A percentile compares a stretch with the other conserved stretches of the same genome.
phyloP scores from a whole-genome alignment of 352 stramenopile species.

The Phytophthora idaei region DNA sequence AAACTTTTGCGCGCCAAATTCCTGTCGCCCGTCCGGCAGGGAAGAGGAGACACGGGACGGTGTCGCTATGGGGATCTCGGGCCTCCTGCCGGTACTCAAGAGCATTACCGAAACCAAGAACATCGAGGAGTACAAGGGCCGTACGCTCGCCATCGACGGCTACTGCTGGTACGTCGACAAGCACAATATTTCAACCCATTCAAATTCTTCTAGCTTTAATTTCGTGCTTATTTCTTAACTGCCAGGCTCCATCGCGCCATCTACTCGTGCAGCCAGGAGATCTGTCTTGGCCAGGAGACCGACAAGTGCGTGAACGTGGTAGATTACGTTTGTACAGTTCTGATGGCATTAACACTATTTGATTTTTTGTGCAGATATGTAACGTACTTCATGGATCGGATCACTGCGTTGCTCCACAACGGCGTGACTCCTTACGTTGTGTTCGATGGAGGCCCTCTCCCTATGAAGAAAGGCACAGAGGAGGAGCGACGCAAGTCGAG shows the following conservation, averaged over 20 bases:
- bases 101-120: conserved; percentile 70
- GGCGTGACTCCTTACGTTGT: conserved; percentile 78
- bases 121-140: conserved; percentile 58
- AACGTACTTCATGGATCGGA: conserved; percentile 74
- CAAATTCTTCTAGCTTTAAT: neutral
- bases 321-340: neutral
- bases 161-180: conserved; percentile 73
- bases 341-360: conserved; percentile 18
- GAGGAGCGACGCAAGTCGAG: conserved; percentile 68
- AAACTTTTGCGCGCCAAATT: conserved; percentile 40
- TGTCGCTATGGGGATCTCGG: conserved; percentile 59
- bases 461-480: conserved; percentile 84
- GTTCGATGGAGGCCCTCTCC: conserved; percentile 73
- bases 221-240: conserved; percentile 2
- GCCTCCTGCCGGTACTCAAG: conserved; percentile 72
- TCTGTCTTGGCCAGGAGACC: conserved; percentile 68
- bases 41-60: conserved; percentile 8
- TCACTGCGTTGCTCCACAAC: conserved; percentile 56
- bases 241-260: conserved; percentile 81
- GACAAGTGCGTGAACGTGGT: conserved; percentile 60
- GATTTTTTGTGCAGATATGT: conserved; percentile 57
- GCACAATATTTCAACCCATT: neutral
- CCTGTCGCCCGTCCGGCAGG: conserved; percentile 32
- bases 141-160: conserved; percentile 79
- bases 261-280: conserved; percentile 75